These are phyloP conservation scores for Xylaria sp. DNA, from an alignment of 2,329 filamentous ascomycete genomes.

Conservation along the genomic window DNA sequence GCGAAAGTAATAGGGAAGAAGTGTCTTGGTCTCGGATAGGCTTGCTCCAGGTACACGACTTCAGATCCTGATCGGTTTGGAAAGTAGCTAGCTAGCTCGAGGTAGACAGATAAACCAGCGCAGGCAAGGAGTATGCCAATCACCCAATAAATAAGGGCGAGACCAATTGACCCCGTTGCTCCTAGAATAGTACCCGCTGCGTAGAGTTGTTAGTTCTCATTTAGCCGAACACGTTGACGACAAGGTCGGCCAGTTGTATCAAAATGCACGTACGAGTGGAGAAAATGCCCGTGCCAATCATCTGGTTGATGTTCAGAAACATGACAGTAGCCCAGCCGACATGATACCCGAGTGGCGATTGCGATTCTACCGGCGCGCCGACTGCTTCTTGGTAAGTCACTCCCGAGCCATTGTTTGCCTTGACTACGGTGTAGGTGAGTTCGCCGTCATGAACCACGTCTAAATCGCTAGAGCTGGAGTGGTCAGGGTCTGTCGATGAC, in stretches of 20 bases:
- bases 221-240: not conserved
- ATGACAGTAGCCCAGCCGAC: slow-evolving; percentile 67
- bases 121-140: slow-evolving; percentile 62
- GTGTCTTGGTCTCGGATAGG: slow-evolving; percentile 66
- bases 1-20: slow-evolving; percentile 68
- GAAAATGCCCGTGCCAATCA: slow-evolving; percentile 72
- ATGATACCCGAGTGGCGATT: slow-evolving; percentile 69
- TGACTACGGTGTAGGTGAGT: slow-evolving; percentile 45
- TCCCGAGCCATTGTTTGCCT: slow-evolving; percentile 57
- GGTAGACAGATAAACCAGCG: slow-evolving; percentile 62
- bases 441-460: slow-evolving; percentile 47
- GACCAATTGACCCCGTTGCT: slow-evolving; percentile 64
- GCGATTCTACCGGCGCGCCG: slow-evolving; percentile 69
- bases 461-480: slow-evolving; percentile 39
- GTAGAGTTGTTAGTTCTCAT: not conserved
- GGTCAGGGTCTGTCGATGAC: slow-evolving; percentile 16
- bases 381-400: slow-evolving; percentile 67
- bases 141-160: slow-evolving; percentile 66
- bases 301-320: slow-evolving; percentile 69
- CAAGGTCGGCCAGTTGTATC: no score
- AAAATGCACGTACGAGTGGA: slow-evolving; percentile 50
- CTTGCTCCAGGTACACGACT: slow-evolving; percentile 69
- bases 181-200: slow-evolving; percentile 61
- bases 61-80: slow-evolving; percentile 67
- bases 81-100: slow-evolving; percentile 67